These are phyloP conservation scores for Ophiostoma quercus DNA, from an alignment of 2,329 filamentous ascomycete species.

Conservation along the genomic window DNA sequence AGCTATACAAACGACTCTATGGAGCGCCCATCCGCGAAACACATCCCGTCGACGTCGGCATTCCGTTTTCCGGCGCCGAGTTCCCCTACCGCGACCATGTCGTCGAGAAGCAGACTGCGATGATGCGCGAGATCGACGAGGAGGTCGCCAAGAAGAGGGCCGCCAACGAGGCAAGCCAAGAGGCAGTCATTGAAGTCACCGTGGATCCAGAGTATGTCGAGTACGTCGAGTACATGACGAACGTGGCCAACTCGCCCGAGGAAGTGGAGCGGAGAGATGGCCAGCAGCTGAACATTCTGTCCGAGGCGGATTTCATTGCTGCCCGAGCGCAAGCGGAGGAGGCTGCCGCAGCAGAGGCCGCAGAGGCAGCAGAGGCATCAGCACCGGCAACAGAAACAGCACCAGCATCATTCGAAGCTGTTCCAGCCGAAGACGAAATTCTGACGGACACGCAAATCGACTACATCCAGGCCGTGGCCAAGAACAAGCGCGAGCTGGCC, in stretches of 20 bases:
- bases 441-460: constrained; percentile 37
- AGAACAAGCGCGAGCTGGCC: constrained; percentile 51
- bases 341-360: constrained; percentile 41
- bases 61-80: constrained; percentile 34
- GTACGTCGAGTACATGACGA: constrained; percentile 51
- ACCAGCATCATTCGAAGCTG: neutral
- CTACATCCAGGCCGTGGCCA: constrained; percentile 47
- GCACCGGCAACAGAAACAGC: neutral
- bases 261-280: neutral
- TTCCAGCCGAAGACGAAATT: constrained; percentile 19
- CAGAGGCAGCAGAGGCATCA: too few relatives aligned
- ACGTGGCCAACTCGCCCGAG: neutral
- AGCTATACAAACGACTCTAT: constrained; percentile 74
- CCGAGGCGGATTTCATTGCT: neutral
- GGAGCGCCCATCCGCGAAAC: constrained; percentile 65
- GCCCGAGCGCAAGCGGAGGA: neutral
- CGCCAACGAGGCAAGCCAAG: neutral
- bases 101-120: constrained; percentile 36
- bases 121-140: constrained; percentile 47
- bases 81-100: constrained; percentile 16
- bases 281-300: neutral
- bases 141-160: neutral
- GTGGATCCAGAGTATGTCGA: constrained; percentile 51
- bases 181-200: too few relatives aligned
- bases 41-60: constrained; percentile 53